Percentiles rank a stretch among this genome's conserved stretches.
Conservation (phyloP, 192 early-diverging fungal genomes). For the Umbelopsis sp. region DNA sequence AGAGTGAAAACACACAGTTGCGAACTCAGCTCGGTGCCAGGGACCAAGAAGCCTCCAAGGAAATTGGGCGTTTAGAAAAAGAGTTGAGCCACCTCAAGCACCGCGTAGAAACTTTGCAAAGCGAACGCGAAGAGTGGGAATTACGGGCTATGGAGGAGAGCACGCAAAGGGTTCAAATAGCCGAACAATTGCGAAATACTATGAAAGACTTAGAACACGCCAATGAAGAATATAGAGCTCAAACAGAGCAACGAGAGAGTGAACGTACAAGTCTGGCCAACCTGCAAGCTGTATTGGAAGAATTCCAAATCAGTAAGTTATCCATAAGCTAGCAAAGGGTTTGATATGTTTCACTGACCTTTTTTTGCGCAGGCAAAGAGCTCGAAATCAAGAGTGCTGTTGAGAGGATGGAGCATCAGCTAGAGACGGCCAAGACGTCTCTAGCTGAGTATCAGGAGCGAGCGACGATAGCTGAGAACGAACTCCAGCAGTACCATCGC, state of each 20-base stretch:
- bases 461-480: conserved; percentile 61
- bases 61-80: conserved; percentile 59
- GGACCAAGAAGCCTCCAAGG: conserved; percentile 61
- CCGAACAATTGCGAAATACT: conserved; percentile 42
- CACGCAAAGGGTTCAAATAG: conserved; percentile 54
- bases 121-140: conserved; percentile 64
- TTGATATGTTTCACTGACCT: not conserved
- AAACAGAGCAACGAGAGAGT: conserved; percentile 54
- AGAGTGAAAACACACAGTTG: conserved; percentile 34
- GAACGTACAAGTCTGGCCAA: conserved; percentile 70
- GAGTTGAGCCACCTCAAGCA: conserved; percentile 54
- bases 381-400: conserved; percentile 60
- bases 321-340: not conserved
- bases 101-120: conserved; percentile 60
- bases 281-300: conserved; percentile 84
- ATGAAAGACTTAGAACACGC: conserved; percentile 50
- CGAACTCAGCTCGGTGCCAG: conserved; percentile 44
- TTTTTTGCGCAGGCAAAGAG: conserved; percentile 43
- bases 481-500: conserved; percentile 56
- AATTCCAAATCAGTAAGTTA: conserved; percentile 78
- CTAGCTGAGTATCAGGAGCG: conserved; percentile 60
- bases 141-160: conserved; percentile 61
- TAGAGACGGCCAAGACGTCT: conserved; percentile 41
- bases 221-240: conserved; percentile 46
- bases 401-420: conserved; percentile 56